phyloP scores from a whole-genome alignment of 768 basidiomycete species.

The Termitomyces sp. region DNA sequence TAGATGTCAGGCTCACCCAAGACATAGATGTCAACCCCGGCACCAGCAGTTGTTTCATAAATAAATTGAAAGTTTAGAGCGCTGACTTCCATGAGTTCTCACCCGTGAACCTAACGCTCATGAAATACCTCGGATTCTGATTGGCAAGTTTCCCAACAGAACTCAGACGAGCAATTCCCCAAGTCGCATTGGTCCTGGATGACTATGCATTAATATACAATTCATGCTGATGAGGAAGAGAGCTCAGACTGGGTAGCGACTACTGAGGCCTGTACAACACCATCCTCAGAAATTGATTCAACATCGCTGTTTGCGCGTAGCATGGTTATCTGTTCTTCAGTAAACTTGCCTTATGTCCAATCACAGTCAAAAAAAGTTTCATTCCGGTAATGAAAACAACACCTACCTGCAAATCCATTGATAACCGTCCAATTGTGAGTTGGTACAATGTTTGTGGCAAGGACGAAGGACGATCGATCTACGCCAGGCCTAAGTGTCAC shows the following conservation, averaged over 20 bases:
- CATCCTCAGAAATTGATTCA: constrained; percentile 10
- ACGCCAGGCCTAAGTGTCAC: no score
- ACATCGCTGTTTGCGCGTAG: constrained; percentile 19
- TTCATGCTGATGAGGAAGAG: not conserved
- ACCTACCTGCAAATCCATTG: constrained; percentile 25
- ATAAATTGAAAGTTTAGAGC: no score
- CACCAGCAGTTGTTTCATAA: no score
- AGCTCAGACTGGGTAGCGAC: constrained; percentile 16
- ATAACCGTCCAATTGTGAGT: constrained; percentile 20
- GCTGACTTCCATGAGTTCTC: not conserved
- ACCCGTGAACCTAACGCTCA: no score
- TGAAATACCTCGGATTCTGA: no score
- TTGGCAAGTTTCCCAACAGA: constrained; percentile 11
- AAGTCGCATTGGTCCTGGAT: constrained; percentile 24
- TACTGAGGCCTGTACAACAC: constrained; percentile 3
- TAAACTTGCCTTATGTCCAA: constrained; percentile 8
- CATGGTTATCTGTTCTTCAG: constrained; percentile 12
- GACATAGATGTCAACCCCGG: constrained; percentile 28
- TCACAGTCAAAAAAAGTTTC: not conserved
- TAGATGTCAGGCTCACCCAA: constrained; percentile 24
- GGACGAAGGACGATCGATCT: no score
- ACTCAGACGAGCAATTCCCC: constrained; percentile 25
- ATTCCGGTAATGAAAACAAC: no score
- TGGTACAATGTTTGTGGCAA: not conserved
- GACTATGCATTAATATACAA: not conserved